phyloP scores from a whole-genome alignment of 2,329 filamentous ascomycete species.

The Aspergillus sp. region DNA sequence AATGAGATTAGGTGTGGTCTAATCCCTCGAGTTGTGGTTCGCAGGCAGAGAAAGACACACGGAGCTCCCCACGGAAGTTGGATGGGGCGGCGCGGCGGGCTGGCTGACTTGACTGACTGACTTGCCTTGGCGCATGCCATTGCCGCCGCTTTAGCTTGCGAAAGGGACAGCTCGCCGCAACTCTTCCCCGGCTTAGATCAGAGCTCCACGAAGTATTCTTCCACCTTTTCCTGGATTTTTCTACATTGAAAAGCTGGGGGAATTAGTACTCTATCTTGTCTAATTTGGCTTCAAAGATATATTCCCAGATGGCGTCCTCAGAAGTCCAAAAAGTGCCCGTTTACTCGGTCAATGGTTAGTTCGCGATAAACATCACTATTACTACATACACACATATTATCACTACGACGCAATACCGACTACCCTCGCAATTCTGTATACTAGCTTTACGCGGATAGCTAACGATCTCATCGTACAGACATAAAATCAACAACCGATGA shows the following conservation, averaged over 20 bases:
- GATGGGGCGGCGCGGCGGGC: constrained; percentile 6
- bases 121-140: constrained; percentile 9
- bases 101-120: constrained; percentile 7
- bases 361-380: background rate
- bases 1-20: background rate
- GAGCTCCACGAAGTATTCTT: background rate
- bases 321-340: constrained; percentile 45
- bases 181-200: constrained; percentile 7
- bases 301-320: constrained; percentile 30
- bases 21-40: background rate
- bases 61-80: constrained; percentile 18
- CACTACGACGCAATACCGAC: background rate
- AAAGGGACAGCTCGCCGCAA: constrained; percentile 44
- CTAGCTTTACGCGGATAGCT: constrained; percentile 10
- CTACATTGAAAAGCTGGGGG: background rate
- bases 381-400: background rate
- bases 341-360: constrained; percentile 48
- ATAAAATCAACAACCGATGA: constrained; percentile 97
- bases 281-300: background rate
- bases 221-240: background rate
- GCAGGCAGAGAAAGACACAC: constrained; percentile 15
- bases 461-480: constrained; percentile 56
- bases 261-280: background rate
- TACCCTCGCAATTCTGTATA: background rate
- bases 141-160: constrained; percentile 27